Percentiles rank a stretch among this genome's conserved stretches.
Evolutionary conservation across 1,139 yeast genomes (phyloP).

Genomic region (Candida mesenterica): DNA sequence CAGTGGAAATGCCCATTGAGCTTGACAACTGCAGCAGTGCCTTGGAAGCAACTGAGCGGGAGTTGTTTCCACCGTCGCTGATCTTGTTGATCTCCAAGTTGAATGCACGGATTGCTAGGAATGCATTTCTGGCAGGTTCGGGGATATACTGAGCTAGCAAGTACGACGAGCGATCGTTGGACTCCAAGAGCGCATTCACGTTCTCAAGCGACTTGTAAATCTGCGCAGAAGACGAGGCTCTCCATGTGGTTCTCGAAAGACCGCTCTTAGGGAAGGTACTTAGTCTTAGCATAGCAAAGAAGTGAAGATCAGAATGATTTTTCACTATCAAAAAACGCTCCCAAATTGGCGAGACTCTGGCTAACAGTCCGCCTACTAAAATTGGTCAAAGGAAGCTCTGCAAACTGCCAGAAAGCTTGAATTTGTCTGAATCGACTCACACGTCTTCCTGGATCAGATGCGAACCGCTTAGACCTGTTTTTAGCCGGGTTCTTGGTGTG

Average conservation of each 20-base stretch:
- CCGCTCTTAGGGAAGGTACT: background rate
- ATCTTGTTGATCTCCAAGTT: slow-evolving; percentile 67
- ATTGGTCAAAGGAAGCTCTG: too few relatives aligned
- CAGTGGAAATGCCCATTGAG: slow-evolving; percentile 42
- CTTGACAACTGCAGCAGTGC: slow-evolving; percentile 31
- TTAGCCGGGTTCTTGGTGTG: too few relatives aligned
- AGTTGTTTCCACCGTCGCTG: slow-evolving; percentile 42
- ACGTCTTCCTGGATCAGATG: too few relatives aligned
- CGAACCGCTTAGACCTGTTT: too few relatives aligned
- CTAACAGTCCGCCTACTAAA: too few relatives aligned
- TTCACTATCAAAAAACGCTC: too few relatives aligned
- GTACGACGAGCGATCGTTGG: slow-evolving; percentile 63
- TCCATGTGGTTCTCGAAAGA: slow-evolving; percentile 1
- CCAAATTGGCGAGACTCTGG: too few relatives aligned
- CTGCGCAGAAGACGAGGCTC: slow-evolving; percentile 12
- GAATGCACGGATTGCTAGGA: slow-evolving; percentile 67
- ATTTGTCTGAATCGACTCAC: too few relatives aligned
- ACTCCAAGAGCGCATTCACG: slow-evolving; percentile 38
- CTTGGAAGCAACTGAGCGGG: slow-evolving; percentile 29
- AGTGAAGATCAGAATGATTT: too few relatives aligned
- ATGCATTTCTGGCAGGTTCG: slow-evolving; percentile 60
- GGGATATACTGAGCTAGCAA: slow-evolving; percentile 72
- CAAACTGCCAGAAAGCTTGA: too few relatives aligned
- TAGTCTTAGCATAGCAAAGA: too few relatives aligned
- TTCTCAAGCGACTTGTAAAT: slow-evolving; percentile 43